Base-by-base conservation (phyloP, 768 basidiomycete species). In the Phanerochaete carnosa region DNA sequence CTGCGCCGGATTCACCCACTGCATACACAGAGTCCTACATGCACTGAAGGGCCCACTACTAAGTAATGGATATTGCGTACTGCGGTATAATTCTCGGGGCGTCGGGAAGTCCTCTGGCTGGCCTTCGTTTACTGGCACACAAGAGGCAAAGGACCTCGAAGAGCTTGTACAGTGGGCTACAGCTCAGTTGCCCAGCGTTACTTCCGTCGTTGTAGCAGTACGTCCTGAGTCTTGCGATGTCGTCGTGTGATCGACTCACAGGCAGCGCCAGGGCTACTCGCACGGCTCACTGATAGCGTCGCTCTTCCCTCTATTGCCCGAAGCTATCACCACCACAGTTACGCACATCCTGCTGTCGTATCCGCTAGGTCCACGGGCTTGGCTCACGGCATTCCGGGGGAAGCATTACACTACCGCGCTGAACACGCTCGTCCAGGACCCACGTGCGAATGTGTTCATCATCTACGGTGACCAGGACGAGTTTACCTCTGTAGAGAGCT, bases 41-140 rank as follows among this genome's bases (percentile, higher is more conserved):
- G 64, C 76, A 54, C 69, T 89, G 26, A 64, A 74, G 57, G 65
- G 73, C 25, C 70, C 90, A 28, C 71, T 79, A 22, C 63, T 79
- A 2, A 66, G 73, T 19, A 68, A 71, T 2, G 77, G 78, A 2
- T 89, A 84, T 66, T 76, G 85, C 66, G 82, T 90, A 23, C 68
- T 93, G 37, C 79, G 80, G 54, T 94, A 86, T 72, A 94, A 94
- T 66, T 87, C 89, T 39, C 83, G 92, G 33, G 89, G 90, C 0
- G 89, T 90, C 11, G 92, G 92, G 15, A 76, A 72, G 49, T 94
- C 92, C 0, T 81, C 84, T 0, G 92, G 90, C 7, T 83, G 86
- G 80, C 69, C 87, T 1, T 89, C 92, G 2, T 77, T 93, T 39
- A 90, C 87, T 3, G 92, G 92, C 0, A 73, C 81, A 59, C 77